phyloP scores from a whole-genome alignment of 2,329 filamentous ascomycete species.

The Plenodomus biglobosus region DNA sequence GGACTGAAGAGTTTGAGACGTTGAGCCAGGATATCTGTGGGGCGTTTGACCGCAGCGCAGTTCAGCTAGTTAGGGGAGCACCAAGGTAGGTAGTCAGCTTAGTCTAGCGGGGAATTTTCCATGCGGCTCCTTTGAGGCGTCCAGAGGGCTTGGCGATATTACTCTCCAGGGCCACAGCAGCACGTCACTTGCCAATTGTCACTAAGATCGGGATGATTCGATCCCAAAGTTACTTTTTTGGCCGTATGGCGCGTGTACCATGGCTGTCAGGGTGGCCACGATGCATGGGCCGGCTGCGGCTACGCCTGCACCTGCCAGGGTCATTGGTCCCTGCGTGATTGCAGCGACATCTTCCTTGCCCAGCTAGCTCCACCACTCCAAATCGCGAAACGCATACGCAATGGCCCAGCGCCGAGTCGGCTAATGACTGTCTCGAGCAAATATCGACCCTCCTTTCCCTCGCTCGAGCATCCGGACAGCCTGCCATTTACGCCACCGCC shows the following conservation, averaged over 20 bases:
- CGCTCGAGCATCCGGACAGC: not conserved
- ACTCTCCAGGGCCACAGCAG: not conserved
- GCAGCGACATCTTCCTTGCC: conserved; percentile 15
- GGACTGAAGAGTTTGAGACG: conserved; percentile 2
- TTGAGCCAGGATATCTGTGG: conserved; percentile 2
- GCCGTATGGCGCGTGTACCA: conserved; percentile 1
- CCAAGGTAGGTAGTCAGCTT: conserved; percentile 6
- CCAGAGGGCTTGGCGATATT: conserved; percentile 6
- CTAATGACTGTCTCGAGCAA: conserved; percentile 11
- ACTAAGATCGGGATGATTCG: not conserved
- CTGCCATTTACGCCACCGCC: conserved; percentile 3
- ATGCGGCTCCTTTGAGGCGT: conserved; percentile 9
- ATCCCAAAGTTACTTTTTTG: not conserved
- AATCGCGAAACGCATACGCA: conserved; percentile 25
- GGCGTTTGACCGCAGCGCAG: conserved; percentile 6
- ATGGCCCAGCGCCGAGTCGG: conserved; percentile 14
- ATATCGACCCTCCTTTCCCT: conserved; percentile 9
- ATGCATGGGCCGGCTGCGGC: conserved; percentile 9
- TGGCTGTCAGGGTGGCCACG: conserved; percentile 1
- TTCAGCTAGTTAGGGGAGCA: not conserved
- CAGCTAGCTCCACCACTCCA: conserved; percentile 5
- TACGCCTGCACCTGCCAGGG: conserved; percentile 11
- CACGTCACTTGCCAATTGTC: not conserved
- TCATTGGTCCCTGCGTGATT: conserved; percentile 11
- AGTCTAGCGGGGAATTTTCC: conserved; percentile 13